A percentile compares a stretch with the other conserved stretches of the same genome.
Conservation (phyloP, 2,329 filamentous ascomycete genomes). For the Capronia coronata region DNA sequence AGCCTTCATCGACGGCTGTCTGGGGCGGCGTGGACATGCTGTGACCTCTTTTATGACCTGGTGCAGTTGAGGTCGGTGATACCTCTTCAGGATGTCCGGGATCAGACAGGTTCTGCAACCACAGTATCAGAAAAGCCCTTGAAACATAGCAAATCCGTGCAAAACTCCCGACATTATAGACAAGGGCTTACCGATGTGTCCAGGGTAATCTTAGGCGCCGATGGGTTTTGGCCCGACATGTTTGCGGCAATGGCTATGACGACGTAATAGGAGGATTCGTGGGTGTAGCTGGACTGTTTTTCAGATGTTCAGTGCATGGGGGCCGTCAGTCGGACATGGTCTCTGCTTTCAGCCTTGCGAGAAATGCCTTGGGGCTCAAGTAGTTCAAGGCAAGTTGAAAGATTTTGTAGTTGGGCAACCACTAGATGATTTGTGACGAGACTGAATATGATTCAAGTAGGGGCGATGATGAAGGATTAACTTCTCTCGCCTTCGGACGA, state of each 20-base stretch:
- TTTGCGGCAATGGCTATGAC: background rate
- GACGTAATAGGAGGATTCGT: no score
- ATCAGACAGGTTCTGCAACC: constrained; percentile 18
- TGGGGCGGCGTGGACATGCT: constrained; percentile 27
- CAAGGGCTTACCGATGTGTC: constrained; percentile 27
- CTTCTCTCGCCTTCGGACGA: background rate
- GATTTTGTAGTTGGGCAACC: background rate
- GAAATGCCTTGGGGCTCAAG: background rate
- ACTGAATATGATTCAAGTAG: no score
- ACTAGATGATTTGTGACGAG: no score
- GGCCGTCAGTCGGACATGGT: background rate
- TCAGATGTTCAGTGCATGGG: background rate
- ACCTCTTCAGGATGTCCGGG: constrained; percentile 6
- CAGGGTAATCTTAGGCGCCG: constrained; percentile 21
- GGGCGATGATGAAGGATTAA: no score
- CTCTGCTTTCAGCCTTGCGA: background rate
- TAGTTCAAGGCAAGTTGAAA: background rate
- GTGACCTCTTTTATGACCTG: constrained; percentile 13
- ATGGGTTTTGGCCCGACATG: constrained; percentile 19
- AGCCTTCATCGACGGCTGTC: constrained; percentile 22
- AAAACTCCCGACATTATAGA: background rate
- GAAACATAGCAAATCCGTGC: constrained; percentile 6
- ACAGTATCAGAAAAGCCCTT: constrained; percentile 4
- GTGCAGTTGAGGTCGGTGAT: constrained; percentile 12
- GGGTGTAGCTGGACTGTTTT: background rate